Base-by-base conservation (phyloP, 1,284 basidiomycete species). In the Malassezia japonica region DNA sequence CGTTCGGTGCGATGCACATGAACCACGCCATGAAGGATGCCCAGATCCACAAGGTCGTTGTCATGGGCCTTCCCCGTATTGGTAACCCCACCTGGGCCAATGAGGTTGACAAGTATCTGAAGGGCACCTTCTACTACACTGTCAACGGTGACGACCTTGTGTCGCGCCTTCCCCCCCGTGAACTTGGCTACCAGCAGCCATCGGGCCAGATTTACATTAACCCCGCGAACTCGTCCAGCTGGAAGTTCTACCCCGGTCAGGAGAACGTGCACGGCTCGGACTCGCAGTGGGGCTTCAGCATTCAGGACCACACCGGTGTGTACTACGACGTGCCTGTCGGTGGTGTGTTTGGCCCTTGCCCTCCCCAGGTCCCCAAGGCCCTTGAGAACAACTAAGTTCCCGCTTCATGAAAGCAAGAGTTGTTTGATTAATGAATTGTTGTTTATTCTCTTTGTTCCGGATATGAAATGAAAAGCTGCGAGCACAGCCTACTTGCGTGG, bases 71-170 rank as follows among this genome's bases (percentile, higher is more conserved):
- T 8, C 57, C 57, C 2, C 48, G 57, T n/a, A 39, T 49, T 12
- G 57, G 56, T 15, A 58, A 58, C 28, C 38, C 25, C 8, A 32
- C 29, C 18, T 58, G 50, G 41, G 56, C 56, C 23, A 43, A 58
- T 43, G 38, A 36, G 10, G 38, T 59, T 5, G 55, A 57, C 36
- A 21, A 36, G 7, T 12, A 13, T n/a, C 24, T 42, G 18, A 23
- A 35, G 4, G 44, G 37, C 7, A 36, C 25, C 9, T 41, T 44
- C 33, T 45, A 37, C 35, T 53, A 57, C 37, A 48, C 36, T 5
- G 55, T 41, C 10, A 56, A 55, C n/a, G 53, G 53, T 5, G 13
- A 40, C 16, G 56, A 58, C 34, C 8, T 49, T 23, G 47, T 56
- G 5, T 18, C 40, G 6, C 48, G 38, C 23, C 29, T 50, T 1